These are phyloP conservation scores for Scheffersomyces stambukii DNA, from an alignment of 1,139 yeast genomes.

Conservation along the genomic window DNA sequence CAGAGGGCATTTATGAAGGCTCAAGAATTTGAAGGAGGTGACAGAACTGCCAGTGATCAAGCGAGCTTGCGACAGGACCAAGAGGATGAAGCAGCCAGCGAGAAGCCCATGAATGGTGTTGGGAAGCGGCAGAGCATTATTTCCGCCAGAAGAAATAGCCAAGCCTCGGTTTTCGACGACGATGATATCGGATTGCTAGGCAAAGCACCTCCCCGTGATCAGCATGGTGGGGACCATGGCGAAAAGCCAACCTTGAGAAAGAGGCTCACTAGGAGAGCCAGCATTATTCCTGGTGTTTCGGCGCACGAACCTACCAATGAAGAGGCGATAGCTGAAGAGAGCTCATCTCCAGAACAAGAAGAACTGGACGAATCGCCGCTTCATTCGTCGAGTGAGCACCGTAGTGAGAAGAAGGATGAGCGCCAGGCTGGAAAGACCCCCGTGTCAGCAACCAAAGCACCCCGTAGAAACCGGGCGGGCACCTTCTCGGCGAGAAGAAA, in stretches of 20 bases:
- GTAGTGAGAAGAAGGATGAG: constrained; percentile 6
- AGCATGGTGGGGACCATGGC: neutral
- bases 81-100: constrained; percentile 1
- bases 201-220: constrained; percentile 35
- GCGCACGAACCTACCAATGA: too few relatives aligned
- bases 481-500: constrained; percentile 31
- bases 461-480: constrained; percentile 27
- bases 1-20: constrained; percentile 52
- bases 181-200: constrained; percentile 39
- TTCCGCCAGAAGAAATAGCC: constrained; percentile 17
- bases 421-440: neutral
- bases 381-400: too few relatives aligned
- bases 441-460: constrained; percentile 4
- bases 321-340: too few relatives aligned
- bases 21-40: constrained; percentile 45
- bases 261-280: too few relatives aligned
- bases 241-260: neutral
- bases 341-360: too few relatives aligned
- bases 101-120: neutral
- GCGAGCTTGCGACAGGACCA: constrained; percentile 13
- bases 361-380: too few relatives aligned
- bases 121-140: constrained; percentile 3
- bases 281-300: too few relatives aligned
- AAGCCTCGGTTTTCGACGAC: constrained; percentile 15
- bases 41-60: constrained; percentile 22